Evolutionary conservation across 2,329 filamentous ascomycete genomes (phyloP), one percentile per base, ranked within the genome.

Genomic region (Colletotrichum echinochloae): DNA sequence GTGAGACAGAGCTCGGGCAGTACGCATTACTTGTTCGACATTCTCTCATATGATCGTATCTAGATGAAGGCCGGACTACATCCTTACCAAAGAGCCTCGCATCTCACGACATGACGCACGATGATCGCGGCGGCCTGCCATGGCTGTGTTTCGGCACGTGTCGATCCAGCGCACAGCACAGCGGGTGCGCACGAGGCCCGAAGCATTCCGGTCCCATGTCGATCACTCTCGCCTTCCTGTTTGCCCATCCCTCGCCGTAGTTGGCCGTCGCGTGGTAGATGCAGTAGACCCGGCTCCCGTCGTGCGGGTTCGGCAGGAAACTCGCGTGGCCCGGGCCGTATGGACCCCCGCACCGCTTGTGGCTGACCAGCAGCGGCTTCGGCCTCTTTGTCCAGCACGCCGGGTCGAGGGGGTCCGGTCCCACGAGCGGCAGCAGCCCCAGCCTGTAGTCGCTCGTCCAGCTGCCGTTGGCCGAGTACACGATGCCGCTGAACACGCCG

Each of bases 321-420:
- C 85, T 86, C 71, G 89, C 89, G 66, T 89, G 86, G 0, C 86
- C 87, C 0, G 87, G 85, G 8, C 87, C 87, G 62, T 85, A 89
- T 73, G 88, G 87, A 2, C 87, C 87, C 1, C 67, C 67, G 46
- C 67, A 70, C 28, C 67, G 67, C 65, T 89, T 88, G 1, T 83
- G 86, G 54, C 82, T 84, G 35, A 80, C 83, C 28, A 90, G 82
- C 2, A 87, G 79, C 12, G 85, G 86, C 0, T 85, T 85, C 23
- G 77, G 74, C 1, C 79, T 82, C 80, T 89, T 89, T 2, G 76
- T 81, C 88, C 87, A 90, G 16, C 82, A 84, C 0, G 74, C 75
- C 0, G 78, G 73, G 23, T 77, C 73, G 20, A 82, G 77, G 0
- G 87, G 88, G 68, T 88, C 83, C 0, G 83, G 82, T 7, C 86